Conservation (phyloP, 345 rosid species). For the Pelargonium nanum region DNA sequence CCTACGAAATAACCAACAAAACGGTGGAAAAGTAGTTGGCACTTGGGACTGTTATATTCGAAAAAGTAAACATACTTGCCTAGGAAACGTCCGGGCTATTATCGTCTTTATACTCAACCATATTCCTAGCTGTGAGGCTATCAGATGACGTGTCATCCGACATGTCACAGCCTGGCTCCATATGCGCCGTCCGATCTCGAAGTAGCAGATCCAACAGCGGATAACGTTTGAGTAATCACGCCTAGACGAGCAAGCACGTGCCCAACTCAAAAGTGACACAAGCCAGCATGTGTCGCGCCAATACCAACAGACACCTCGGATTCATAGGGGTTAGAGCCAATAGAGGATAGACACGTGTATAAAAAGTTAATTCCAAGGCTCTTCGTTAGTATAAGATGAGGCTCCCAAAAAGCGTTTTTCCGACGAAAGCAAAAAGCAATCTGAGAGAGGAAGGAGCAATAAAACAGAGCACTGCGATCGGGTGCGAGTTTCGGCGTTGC, state of each 20-base stretch:
- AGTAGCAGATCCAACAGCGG: neutral
- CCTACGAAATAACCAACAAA: no score
- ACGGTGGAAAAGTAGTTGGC: no score
- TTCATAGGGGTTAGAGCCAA: neutral
- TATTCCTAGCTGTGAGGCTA: neutral
- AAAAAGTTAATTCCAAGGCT: neutral
- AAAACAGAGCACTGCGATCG: neutral
- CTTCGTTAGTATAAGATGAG: neutral
- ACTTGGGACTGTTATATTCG: no score
- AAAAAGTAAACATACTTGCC: no score
- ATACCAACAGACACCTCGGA: conserved; percentile 3
- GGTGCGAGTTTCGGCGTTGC: neutral
- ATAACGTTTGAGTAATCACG: conserved; percentile 13
- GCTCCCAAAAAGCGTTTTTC: neutral
- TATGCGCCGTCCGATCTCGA: conserved; percentile 2
- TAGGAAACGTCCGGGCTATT: neutral
- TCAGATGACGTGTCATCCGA: neutral
- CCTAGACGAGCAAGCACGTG: conserved; percentile 20
- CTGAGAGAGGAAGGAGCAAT: neutral
- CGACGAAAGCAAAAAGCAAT: neutral
- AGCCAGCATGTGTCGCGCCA: conserved; percentile 17
- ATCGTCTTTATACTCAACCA: neutral
- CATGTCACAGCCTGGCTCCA: conserved; percentile 9
- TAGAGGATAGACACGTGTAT: conserved; percentile 2
- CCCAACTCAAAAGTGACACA: conserved; percentile 16